phyloP scores from a whole-genome alignment of 164 flowering plant species.

The Chimonanthus praecox region DNA sequence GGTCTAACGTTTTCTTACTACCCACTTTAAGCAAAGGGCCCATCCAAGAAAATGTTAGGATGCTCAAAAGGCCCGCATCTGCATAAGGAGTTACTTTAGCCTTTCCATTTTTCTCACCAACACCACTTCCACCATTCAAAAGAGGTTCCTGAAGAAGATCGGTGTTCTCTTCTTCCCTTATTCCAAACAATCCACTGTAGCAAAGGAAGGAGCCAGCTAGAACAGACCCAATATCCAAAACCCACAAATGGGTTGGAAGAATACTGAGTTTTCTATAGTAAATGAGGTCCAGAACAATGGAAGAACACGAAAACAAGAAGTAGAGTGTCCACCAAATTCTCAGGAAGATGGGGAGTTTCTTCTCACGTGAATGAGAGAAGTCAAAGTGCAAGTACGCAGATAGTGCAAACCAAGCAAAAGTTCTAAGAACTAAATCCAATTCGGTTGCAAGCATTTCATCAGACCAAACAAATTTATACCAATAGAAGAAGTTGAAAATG shows the following conservation, averaged over 20 bases:
- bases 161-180: constrained; percentile 11
- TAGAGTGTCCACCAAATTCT: constrained; percentile 30
- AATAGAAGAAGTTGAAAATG: constrained; percentile 14
- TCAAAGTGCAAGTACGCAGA: constrained; percentile 26
- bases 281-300: constrained; percentile 20
- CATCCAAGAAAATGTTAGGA: constrained; percentile 44
- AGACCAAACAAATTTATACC: constrained; percentile 28
- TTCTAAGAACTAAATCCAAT: constrained; percentile 24
- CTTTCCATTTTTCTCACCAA: constrained; percentile 5
- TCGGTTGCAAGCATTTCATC: constrained; percentile 16
- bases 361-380: constrained; percentile 11
- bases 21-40: constrained; percentile 31
- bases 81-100: constrained; percentile 21
- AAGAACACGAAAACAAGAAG: constrained; percentile 17
- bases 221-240: constrained; percentile 20
- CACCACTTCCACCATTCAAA: constrained; percentile 14
- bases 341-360: constrained; percentile 16
- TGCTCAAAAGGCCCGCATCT: constrained; percentile 28
- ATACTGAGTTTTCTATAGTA: neutral
- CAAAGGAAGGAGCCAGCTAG: constrained; percentile 14
- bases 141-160: constrained; percentile 22
- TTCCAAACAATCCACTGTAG: constrained; percentile 15
- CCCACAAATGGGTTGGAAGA: constrained; percentile 16
- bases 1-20: constrained; percentile 30
- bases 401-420: constrained; percentile 22